phyloP scores from a whole-genome alignment of 768 basidiomycete species.

The Udeniomyces megalosporus region DNA sequence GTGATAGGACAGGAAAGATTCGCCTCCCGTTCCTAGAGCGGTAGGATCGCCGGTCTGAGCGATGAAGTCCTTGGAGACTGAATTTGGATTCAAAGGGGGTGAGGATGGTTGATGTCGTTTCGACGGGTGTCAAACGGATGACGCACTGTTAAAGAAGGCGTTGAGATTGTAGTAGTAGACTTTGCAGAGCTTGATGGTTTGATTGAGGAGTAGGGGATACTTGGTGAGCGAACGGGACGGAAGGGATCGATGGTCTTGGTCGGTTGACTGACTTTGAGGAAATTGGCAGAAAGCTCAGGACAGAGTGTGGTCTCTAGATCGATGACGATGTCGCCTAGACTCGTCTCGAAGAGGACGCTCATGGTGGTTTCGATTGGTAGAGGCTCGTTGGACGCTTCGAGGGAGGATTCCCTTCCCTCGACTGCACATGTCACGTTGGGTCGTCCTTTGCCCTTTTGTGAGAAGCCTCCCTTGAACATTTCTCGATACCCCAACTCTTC shows the following conservation, averaged over 20 bases:
- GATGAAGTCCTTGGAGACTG: constrained; percentile 93
- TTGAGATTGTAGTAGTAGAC: constrained; percentile 92
- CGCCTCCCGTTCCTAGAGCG: constrained; percentile 84
- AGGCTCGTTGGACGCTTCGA: too few relatives aligned
- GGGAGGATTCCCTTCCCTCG: too few relatives aligned
- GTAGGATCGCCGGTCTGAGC: constrained; percentile 94
- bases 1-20: constrained; percentile 61
- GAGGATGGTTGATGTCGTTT: not conserved
- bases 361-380: too few relatives aligned
- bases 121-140: not conserved
- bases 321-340: constrained; percentile 88
- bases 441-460: too few relatives aligned
- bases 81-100: too few relatives aligned
- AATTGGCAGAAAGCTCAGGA: constrained; percentile 85
- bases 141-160: constrained; percentile 87
- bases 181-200: constrained; percentile 50
- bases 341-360: constrained; percentile 96
- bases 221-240: not conserved
- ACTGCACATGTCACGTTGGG: too few relatives aligned
- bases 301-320: constrained; percentile 83
- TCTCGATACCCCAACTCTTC: too few relatives aligned
- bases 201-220: too few relatives aligned
- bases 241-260: not conserved
- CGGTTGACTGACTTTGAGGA: constrained; percentile 44
- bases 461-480: too few relatives aligned